These are phyloP conservation scores for Citrullus colocynthis DNA, from an alignment of 306 rosid species.

Conservation along the genomic window DNA sequence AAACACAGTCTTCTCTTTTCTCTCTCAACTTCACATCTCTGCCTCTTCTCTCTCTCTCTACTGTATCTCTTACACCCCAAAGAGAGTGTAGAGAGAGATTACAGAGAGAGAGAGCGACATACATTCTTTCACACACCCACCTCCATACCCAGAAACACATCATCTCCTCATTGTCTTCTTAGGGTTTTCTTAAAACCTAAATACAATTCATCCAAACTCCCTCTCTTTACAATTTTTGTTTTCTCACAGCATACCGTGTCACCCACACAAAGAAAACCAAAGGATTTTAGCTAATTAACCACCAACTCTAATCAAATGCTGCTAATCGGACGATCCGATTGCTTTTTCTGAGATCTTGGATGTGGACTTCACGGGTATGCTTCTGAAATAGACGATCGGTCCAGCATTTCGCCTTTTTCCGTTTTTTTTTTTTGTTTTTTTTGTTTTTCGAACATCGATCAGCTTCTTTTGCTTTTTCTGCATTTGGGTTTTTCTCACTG, in stretches of 20 bases:
- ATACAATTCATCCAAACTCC: neutral
- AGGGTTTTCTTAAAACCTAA: slow-evolving; percentile 50
- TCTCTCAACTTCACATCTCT: slow-evolving; percentile 12
- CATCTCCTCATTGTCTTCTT: slow-evolving; percentile 36
- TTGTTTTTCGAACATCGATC: slow-evolving; percentile 4
- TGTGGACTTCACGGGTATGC: slow-evolving; percentile 22
- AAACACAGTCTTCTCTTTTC: slow-evolving; percentile 2
- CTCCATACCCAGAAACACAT: slow-evolving; percentile 48
- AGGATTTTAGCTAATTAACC: neutral
- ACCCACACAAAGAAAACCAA: too few species aligned
- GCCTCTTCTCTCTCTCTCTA: slow-evolving; percentile 13
- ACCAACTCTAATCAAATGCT: slow-evolving; percentile 19
- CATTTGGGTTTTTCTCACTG: slow-evolving; percentile 13
- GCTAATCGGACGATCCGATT: slow-evolving; percentile 55
- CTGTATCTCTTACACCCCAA: slow-evolving; percentile 23
- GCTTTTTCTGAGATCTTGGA: slow-evolving; percentile 49
- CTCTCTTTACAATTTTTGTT: neutral
- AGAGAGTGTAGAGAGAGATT: slow-evolving; percentile 57
- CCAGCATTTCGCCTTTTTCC: slow-evolving; percentile 26
- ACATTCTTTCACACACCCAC: slow-evolving; percentile 11
- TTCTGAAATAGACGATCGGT: slow-evolving; percentile 29
- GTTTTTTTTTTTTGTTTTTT: slow-evolving; percentile 5
- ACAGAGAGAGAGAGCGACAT: slow-evolving; percentile 10
- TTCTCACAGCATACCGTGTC: neutral
- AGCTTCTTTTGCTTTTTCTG: slow-evolving; percentile 21